A percentile compares a stretch with the other conserved stretches of the same genome.
These are phyloP conservation scores for Russula sp. DNA, from an alignment of 768 basidiomycete species.

Conservation along the genomic window DNA sequence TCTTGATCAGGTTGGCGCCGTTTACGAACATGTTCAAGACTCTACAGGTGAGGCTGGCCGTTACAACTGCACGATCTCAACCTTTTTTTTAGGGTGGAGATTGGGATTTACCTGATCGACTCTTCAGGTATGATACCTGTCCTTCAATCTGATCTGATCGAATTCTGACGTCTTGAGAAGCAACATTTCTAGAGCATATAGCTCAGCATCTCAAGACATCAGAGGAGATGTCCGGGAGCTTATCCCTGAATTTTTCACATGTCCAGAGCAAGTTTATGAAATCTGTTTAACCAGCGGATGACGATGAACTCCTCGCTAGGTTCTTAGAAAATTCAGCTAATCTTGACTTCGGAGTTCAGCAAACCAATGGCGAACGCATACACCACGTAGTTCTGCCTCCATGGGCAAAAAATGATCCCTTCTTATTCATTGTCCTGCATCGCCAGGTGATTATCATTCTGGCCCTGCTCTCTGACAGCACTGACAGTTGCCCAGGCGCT, in stretches of 20 bases:
- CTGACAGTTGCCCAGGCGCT: conserved; percentile 53
- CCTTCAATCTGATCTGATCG: conserved; percentile 24
- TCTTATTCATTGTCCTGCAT: conserved; percentile 77
- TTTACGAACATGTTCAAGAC: conserved; percentile 96
- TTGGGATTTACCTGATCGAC: conserved; percentile 88
- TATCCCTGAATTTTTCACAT: conserved; percentile 85
- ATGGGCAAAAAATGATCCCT: conserved; percentile 83
- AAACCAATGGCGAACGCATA: conserved; percentile 72
- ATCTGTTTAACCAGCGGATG: neutral
- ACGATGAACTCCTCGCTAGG: conserved; percentile 40
- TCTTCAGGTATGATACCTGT: conserved; percentile 55
- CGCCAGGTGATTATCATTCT: conserved; percentile 41
- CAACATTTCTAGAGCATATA: conserved; percentile 76
- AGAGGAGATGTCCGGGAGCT: conserved; percentile 92
- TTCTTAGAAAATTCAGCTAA: conserved; percentile 80
- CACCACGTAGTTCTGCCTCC: conserved; percentile 86
- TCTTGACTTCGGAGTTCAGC: conserved; percentile 74
- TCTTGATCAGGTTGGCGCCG: conserved; percentile 82
- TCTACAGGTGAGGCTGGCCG: conserved; percentile 48
- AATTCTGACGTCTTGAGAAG: conserved; percentile 39
- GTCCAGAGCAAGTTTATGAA: conserved; percentile 60
- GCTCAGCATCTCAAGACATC: conserved; percentile 80
- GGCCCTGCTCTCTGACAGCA: neutral
- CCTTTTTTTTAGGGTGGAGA: conserved; percentile 70
- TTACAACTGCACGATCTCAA: neutral